phyloP scores from a whole-genome alignment of 805 yeast species.

The Yarrowia sp. region DNA sequence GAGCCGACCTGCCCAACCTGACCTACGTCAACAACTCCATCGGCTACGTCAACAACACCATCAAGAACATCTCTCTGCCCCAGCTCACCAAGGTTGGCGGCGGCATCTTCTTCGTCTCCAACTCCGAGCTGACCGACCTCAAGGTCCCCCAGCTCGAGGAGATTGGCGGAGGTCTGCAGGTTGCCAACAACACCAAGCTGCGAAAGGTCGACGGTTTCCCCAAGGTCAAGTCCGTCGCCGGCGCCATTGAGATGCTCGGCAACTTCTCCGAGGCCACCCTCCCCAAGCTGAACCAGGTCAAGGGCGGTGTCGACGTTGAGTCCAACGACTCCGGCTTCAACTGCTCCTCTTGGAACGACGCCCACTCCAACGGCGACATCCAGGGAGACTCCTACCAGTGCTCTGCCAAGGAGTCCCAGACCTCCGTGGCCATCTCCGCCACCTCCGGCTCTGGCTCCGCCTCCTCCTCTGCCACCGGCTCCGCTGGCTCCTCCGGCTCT shows the following conservation, averaged over 20 bases:
- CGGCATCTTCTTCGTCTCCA: conserved; percentile 75
- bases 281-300: conserved; percentile 74
- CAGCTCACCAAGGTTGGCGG: conserved; percentile 73
- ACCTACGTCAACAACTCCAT: conserved; percentile 78
- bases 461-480: conserved; percentile 13
- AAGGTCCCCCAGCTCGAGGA: conserved; percentile 72
- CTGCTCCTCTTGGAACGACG: conserved; percentile 75
- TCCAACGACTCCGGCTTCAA: conserved; percentile 74
- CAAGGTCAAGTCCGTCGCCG: conserved; percentile 74
- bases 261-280: conserved; percentile 80
- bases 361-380: conserved; percentile 80
- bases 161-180: conserved; percentile 92
- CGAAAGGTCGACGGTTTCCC: conserved; percentile 74
- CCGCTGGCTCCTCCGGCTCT: conserved; percentile 31
- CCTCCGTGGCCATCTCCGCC: conserved; percentile 36
- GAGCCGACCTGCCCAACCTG: conserved; percentile 74
- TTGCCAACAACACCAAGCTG: conserved; percentile 84
- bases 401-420: conserved; percentile 47
- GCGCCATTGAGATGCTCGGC: conserved; percentile 87
- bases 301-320: conserved; percentile 90
- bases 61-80: conserved; percentile 53
- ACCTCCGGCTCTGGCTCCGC: conserved; percentile 21
- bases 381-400: conserved; percentile 82
- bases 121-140: conserved; percentile 71
- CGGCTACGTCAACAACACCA: conserved; percentile 76